Evolutionary conservation across 441 rosid genomes (phyloP), one percentile per base, ranked within the genome.

Genomic region (Gossypium davidsonii): DNA sequence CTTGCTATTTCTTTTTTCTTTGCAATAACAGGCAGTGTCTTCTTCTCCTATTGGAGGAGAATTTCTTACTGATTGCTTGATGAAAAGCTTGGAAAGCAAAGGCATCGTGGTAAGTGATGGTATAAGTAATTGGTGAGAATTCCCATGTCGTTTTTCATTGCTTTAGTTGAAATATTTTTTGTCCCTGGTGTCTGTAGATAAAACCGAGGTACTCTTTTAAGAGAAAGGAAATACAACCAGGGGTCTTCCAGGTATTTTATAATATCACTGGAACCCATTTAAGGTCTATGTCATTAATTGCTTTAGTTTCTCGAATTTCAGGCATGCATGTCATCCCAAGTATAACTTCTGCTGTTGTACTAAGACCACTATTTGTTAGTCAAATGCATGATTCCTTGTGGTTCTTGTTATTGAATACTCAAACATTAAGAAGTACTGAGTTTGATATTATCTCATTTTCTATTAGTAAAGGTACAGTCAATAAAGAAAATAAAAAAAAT

Each of bases 31-130:
- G 99, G 98, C 94, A 71, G 98, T 96, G 61, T 65, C 85, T 20
- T 77, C 95, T 74, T 83, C 90, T 81, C 94, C 97, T 63, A 75
- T 96, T 71, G 99, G 99, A 78, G 99, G 99, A 72, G 99, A 93
- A 28, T 79, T 91, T 82, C 94, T 96, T 66, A 90, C 97, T 9
- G 97, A 96, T 76, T 93, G 99, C 90, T 83, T 96, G 83, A 81
- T 86, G 86, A 91, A 89, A 85, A 96, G 99, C 90, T 86, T 96
- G 87, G 99, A 93, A 88, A 86, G 96, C 87, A 96, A 92, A 83
- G 91, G 97, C 67, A 78, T 88, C 70, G 80, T 76, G 82, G 99
- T 96, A 83, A 89, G 88, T 81, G 60, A 71, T 66, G 70, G 42
- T 25, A 5, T 44, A 48, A 73, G 70, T 78, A 55, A 70, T 71